These are phyloP conservation scores for Kwoniella bestiolae DNA, from an alignment of 768 basidiomycete species.

Conservation along the genomic window DNA sequence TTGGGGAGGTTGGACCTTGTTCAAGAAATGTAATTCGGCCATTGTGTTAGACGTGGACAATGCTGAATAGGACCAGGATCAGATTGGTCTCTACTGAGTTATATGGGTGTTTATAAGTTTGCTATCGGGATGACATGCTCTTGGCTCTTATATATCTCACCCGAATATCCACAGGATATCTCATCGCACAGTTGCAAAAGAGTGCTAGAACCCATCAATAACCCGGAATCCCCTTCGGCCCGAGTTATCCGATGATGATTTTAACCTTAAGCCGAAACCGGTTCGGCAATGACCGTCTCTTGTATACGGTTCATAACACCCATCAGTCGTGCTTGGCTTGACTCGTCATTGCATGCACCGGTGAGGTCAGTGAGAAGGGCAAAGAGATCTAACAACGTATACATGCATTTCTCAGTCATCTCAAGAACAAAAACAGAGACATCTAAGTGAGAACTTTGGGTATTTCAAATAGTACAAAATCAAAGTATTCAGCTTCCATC, in stretches of 20 bases:
- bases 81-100: not conserved
- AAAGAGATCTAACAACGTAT: slow-evolving; percentile 9
- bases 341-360: too few relatives aligned
- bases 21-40: slow-evolving; percentile 45
- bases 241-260: not conserved
- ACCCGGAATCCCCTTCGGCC: not conserved
- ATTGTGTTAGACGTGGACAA: slow-evolving; percentile 15
- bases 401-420: too few relatives aligned
- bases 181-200: too few relatives aligned
- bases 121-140: not conserved
- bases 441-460: slow-evolving; percentile 70
- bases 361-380: too few relatives aligned
- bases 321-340: slow-evolving; percentile 4
- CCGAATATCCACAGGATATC: too few relatives aligned
- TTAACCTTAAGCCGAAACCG: not conserved
- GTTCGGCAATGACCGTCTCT: not conserved
- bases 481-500: slow-evolving; percentile 93
- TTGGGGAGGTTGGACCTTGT: slow-evolving; percentile 41
- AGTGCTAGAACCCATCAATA: not conserved
- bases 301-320: not conserved
- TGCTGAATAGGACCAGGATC: not conserved
- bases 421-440: not conserved
- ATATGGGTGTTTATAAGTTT: not conserved
- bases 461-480: slow-evolving; percentile 92
- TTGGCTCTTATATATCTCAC: not conserved